Base-by-base conservation (phyloP, 2,329 filamentous ascomycete species). In the Calonectria pseudoturangicola region DNA sequence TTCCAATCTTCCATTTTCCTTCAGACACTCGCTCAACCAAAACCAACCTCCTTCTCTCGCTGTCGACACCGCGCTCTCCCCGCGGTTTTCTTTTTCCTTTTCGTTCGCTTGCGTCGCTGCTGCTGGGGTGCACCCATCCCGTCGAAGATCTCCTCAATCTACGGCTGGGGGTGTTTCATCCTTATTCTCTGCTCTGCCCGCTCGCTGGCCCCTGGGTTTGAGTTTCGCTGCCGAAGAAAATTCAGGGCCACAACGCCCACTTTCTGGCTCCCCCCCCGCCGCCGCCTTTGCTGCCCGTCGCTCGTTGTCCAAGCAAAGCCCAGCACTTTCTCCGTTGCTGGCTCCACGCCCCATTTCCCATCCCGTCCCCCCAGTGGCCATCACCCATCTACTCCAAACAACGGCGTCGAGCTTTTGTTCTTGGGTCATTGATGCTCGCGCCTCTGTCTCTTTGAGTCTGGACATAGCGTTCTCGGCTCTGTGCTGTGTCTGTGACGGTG, bases 341-440 rank as follows among this genome's bases (percentile, higher is more conserved):
- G 73, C 66, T 79, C 73, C 73, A 76, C 78, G 78, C 66, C 74
- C 71, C 72, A 70, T 69, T 39, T 65, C 62, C 68, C 43, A 50
- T 73, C 73, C 33, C 70, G 67, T 72, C 67, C 66, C 66, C 30
- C 27, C 58, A 74, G 70, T 66, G 36, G 25, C 75, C 74, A 70
- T 70, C 69, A 66, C 70, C 73, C 73, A 72, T 80, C 75, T 77
- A 80, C 51, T 70, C 63, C 73, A 80, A 77, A 80, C 77, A 76
- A 70, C 74, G 73, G 75, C 73, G 74, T 68, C 76, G 70, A 67
- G 68, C 73, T 70, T 71, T 68, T 72, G 41, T 25, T 62, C 39
- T 69, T 65, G 73, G 73, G 56, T 63, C 25, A 66, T 78, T 65
- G 70, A 79, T 79, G 77, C 72, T 71, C 66, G n/a, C 48, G 21